These are phyloP conservation scores for Toxicodendron radicans DNA, from an alignment of 345 rosid genomes.

Conservation along the genomic window DNA sequence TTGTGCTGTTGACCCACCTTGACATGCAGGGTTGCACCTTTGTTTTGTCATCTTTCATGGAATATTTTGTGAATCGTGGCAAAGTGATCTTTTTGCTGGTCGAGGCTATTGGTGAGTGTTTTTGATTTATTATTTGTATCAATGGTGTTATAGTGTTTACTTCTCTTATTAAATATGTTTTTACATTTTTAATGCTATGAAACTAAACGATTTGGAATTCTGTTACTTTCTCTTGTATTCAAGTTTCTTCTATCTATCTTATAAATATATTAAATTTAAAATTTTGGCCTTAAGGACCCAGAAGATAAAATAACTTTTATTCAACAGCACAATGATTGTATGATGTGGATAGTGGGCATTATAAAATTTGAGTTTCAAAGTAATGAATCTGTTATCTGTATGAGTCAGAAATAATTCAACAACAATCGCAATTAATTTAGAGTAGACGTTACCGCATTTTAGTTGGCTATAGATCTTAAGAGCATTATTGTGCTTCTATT, in stretches of 20 bases:
- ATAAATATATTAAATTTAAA: background rate
- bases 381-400: background rate
- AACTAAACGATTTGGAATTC: background rate
- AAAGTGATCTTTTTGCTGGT: constrained; percentile 73
- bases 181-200: background rate
- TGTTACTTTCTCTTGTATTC: background rate
- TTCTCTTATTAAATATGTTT: background rate
- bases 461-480: background rate
- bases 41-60: constrained; percentile 57
- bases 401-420: background rate
- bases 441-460: background rate
- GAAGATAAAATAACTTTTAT: background rate
- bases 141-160: background rate
- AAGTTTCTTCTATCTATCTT: background rate
- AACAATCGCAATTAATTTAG: background rate
- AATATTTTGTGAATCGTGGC: constrained; percentile 50
- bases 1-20: background rate
- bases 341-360: background rate
- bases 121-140: background rate
- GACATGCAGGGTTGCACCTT: constrained; percentile 66
- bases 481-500: background rate
- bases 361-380: no score
- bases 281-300: background rate
- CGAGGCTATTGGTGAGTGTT: constrained; percentile 80
- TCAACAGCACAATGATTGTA: background rate